Base-by-base conservation (phyloP, 1,284 basidiomycete genomes). In the Gymnopus androsaceus region DNA sequence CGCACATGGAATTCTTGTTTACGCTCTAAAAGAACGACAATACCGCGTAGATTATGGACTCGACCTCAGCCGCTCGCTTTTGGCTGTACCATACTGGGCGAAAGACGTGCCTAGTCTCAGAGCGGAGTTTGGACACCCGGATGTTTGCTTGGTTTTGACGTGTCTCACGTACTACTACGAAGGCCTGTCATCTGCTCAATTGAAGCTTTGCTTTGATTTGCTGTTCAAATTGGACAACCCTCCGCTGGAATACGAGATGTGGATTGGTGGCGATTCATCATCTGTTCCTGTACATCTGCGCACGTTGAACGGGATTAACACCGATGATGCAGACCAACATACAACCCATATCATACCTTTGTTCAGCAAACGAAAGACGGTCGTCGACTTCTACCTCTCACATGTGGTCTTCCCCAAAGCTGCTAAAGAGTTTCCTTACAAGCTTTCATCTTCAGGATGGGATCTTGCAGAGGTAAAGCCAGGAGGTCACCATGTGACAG, bases 61-160 rank as follows among this genome's bases (percentile, higher is more conserved):
- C 23, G 68, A 63, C 28, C 52, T 44, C 1, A 48, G 30, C 11
- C 54, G 62, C n/a, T 49, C 58, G 2, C 33, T 62, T 28, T 51
- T 63, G 5, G 60, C 60, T 4, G 57, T 83, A 0, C 81, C 81
- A 1, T 83, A 80, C 58, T 68, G 75, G 25, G 81, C 81, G 0
- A 83, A 83, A 62, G 82, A 83, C 54, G 68, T 76, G 1, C 81
- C 81, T 0, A 69, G 78, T 15, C 56, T 69, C 33, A 69, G 74
- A 33, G 78, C 82, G 19, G 81, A 84, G 42, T 83, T 84, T 56
- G 81, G 79, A 1, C 81, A 83, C 63, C 81, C 81, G 9, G 81
- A 84, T 28, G 68, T 83, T 21, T 69, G 74, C 1, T 66, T 83
- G 49, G 57, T 69, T 12, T 67, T 83, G 30, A 83, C 82, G 0